These are phyloP conservation scores for Magnusiomyces suaveolens DNA, from an alignment of 1,139 yeast genomes.

Conservation along the genomic window DNA sequence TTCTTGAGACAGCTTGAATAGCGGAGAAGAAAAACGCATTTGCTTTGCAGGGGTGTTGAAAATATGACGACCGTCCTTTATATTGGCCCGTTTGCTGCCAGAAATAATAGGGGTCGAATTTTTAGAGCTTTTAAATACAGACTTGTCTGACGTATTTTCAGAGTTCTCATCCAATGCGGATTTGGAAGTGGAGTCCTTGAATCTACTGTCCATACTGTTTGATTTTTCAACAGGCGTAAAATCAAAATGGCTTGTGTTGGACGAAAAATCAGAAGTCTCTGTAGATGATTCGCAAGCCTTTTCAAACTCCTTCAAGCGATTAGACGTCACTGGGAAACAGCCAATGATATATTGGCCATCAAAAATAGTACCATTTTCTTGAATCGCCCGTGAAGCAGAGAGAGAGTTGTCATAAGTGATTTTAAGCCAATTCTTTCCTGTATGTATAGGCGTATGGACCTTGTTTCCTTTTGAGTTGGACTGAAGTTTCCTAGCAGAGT, in stretches of 20 bases:
- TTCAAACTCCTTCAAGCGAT: constrained; percentile 19
- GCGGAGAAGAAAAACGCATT: constrained; percentile 13
- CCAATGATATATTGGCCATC: constrained; percentile 62
- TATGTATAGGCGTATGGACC: constrained; percentile 48
- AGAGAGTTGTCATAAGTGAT: constrained; percentile 68
- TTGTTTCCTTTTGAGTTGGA: constrained; percentile 12
- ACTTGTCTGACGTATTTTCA: neutral
- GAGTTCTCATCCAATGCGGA: neutral
- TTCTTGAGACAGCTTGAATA: constrained; percentile 10
- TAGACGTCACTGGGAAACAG: constrained; percentile 53
- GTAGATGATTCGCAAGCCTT: constrained; percentile 19
- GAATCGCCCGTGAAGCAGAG: constrained; percentile 72
- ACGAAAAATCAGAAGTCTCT: neutral
- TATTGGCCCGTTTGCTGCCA: constrained; percentile 19
- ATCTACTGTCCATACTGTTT: neutral
- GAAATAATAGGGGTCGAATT: constrained; percentile 25
- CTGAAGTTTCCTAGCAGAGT: constrained; percentile 17
- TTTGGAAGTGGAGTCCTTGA: constrained; percentile 3
- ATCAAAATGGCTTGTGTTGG: neutral
- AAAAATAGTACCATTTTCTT: constrained; percentile 67
- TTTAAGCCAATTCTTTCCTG: constrained; percentile 85
- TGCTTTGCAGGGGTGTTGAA: constrained; percentile 19
- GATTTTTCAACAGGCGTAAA: constrained; percentile 5
- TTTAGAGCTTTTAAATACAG: constrained; percentile 17
- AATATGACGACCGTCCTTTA: constrained; percentile 25